Evolutionary conservation across 179 eudicot species (phyloP).

Genomic region (Heliamphora pulchella): DNA sequence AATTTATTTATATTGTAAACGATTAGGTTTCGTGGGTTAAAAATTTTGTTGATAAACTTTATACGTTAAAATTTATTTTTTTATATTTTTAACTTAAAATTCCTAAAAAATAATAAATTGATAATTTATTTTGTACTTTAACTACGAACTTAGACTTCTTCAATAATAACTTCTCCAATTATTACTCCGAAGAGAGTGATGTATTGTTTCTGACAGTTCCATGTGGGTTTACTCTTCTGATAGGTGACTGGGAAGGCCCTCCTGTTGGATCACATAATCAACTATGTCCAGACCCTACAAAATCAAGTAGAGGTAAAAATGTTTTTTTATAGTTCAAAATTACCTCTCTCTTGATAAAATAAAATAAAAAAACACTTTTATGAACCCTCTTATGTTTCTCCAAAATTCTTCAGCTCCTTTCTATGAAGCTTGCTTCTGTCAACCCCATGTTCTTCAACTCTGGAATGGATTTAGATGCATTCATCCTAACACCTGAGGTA

Average conservation of each 20-base stretch:
- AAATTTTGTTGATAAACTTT: no score
- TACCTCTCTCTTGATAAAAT: no score
- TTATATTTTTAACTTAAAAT: no score
- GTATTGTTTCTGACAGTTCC: conserved; percentile 23
- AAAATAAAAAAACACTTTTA: neutral
- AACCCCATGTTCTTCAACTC: conserved; percentile 56
- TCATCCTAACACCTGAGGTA: conserved; percentile 42
- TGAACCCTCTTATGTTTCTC: neutral
- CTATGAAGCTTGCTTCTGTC: conserved; percentile 62
- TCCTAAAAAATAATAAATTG: no score
- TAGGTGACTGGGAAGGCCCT: conserved; percentile 86
- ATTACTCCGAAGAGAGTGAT: no score
- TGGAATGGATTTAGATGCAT: conserved; percentile 47
- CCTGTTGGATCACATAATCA: conserved; percentile 75
- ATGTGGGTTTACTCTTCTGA: conserved; percentile 26
- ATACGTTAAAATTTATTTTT: no score
- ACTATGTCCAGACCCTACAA: conserved; percentile 68
- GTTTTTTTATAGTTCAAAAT: no score
- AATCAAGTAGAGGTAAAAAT: conserved; percentile 60
- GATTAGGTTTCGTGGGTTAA: no score
- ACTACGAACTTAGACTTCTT: no score
- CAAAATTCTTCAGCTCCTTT: conserved; percentile 47
- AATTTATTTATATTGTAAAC: no score
- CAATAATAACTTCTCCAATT: no score
- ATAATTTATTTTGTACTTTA: no score